Evolutionary conservation across 2,329 filamentous ascomycete species (phyloP), one percentile per base, ranked within the genome.

Genomic region (Verticillium alfalfae): DNA sequence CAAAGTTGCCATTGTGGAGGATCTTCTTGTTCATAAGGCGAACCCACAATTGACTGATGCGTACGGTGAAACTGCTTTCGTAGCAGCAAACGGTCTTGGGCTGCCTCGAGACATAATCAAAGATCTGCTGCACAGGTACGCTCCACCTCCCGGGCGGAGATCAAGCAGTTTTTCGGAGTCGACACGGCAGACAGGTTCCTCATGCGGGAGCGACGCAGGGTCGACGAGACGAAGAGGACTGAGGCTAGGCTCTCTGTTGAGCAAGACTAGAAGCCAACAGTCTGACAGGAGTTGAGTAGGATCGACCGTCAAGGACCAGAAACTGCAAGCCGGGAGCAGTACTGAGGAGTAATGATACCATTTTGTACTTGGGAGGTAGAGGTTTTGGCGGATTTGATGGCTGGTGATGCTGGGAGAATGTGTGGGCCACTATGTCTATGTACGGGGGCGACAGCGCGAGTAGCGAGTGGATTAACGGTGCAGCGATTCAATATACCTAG

Each of bases 1-100:
- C 26, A 70, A 70, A 49, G 67, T 71, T 34, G 58, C 52, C 2
- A 67, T 71, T 9, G 64, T 72, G 15, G 56, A 68, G 18, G 49
- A 64, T 26, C 61, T 72, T 31, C 26, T 72, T 8, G 39, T 59
- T 6, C 34, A 67, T 22, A 65, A 64, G 7, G 70, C 71, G 0
- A 61, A 70, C 39, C 63, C 68, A 9, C 41, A 45, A 2, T 65
- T 70, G 52, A 64, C 31, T 4, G 63, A 65, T 26, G 60, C 63
- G 9, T 62, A 62, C 8, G 62, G 58, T 2, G 34, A 56, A 16
- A 62, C 62, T 22, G 63, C 63, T 16, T 64, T 64, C n/a, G 22
- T 49, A 18, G 45, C 45, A 4, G 45, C 45, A 7, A 49, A 60
- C 36, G 63, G 63, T n/a, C 52, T 59, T 4, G 63, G 63, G 7